Evolutionary conservation across 1,284 basidiomycete species (phyloP), one percentile per base, ranked within the genome.

Genomic region (Nidula niveotomentosa): DNA sequence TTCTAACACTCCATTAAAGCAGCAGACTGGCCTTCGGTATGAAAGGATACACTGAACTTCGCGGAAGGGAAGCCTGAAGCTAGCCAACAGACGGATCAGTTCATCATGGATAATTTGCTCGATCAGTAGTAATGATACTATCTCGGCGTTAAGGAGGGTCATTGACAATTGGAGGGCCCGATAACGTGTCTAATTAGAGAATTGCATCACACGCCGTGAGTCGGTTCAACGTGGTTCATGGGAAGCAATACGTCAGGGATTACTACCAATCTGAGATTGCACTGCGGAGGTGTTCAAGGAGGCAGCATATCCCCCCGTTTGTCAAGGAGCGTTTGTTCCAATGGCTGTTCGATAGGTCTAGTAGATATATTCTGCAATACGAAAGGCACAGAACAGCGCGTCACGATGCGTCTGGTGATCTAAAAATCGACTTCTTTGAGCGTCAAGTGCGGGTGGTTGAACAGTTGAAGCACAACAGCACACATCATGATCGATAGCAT

Each of bases 221-320:
- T 51, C 49, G 49, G 49, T 51, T 51, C 49, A 51, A 30, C 49
- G 35, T 51, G 49, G 49, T 51, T 51, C 49, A 41, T 36, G 34
- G 33, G 48, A 36, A 36, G 48, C 13, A n/a, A 7, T 13, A 17
- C 45, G 23, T 47, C 45, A 47, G 30, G 30, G 39, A 41, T 41
- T 41, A 41, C 12, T 41, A 41, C 30, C 39, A 41, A 41, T 47
- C 23, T 47, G 13, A 47, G 46, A 47, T 47, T 30, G 5, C 30
- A 30, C 30, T 30, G 30, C 23, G 15, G 46, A 23, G 12, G n/a
- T 47, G 46, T 23, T 12, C n/a, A 12, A 13, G 13, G 30, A 33
- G 18, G 34, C 48, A 49, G 23, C 13, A 30, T n/a, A 30, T 33
- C 13, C 3, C n/a, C 33, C 48, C 48, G 48, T 49, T 49, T 49